Evolutionary conservation across 2,329 filamentous ascomycete species (phyloP).

Genomic region (Teratosphaeria destructans): DNA sequence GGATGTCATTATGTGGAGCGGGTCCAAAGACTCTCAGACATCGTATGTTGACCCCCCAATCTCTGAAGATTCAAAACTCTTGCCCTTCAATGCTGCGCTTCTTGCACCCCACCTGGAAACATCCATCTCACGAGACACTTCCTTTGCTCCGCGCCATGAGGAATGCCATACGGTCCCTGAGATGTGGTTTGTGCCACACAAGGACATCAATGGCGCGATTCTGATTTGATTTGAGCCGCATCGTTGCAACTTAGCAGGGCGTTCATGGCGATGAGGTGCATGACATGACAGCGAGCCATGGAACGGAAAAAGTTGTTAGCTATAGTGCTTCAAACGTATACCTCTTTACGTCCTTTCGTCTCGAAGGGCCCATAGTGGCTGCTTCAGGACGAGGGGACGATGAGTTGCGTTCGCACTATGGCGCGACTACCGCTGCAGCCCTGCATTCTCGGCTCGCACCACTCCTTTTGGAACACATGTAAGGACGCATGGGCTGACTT

Average conservation of each 20-base stretch:
- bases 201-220: conserved; percentile 12
- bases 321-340: conserved; percentile 11
- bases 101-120: background rate
- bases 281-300: no score
- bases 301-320: conserved; percentile 1
- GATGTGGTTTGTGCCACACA: conserved; percentile 4
- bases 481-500: conserved; percentile 7
- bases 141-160: background rate
- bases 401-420: conserved; percentile 21
- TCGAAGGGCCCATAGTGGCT: conserved; percentile 15
- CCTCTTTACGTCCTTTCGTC: conserved; percentile 14
- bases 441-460: background rate
- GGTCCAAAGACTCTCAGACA: conserved; percentile 91
- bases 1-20: conserved; percentile 96
- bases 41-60: conserved; percentile 50
- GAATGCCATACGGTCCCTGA: background rate
- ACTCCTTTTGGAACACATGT: background rate
- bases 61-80: conserved; percentile 9
- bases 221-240: conserved; percentile 10
- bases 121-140: background rate
- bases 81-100: conserved; percentile 46
- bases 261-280: conserved; percentile 12
- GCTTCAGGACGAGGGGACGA: conserved; percentile 18
- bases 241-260: conserved; percentile 11
- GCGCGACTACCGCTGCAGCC: background rate